Evolutionary conservation across 139 green algal genomes (phyloP).

Genomic region (Chlorella vulgaris): DNA sequence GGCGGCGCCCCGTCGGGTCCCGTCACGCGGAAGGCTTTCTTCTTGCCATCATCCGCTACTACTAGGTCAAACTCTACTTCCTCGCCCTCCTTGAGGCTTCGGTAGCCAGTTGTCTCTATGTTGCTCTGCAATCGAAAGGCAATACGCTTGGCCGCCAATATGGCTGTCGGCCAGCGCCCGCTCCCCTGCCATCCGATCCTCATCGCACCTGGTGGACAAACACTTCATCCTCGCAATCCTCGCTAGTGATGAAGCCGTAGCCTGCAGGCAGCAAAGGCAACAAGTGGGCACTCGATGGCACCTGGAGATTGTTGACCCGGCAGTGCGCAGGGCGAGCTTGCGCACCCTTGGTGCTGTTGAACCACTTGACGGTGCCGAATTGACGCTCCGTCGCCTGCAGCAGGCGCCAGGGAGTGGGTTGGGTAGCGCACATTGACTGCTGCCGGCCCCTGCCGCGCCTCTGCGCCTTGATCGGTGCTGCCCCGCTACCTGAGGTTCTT

Average conservation of each 20-base stretch:
- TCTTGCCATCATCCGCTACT: constrained; percentile 80
- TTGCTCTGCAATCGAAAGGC: constrained; percentile 84
- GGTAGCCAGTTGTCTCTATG: constrained; percentile 91
- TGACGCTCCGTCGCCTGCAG: constrained; percentile 25
- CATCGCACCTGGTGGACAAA: constrained; percentile 93
- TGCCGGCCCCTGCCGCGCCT: no score
- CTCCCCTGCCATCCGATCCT: no score
- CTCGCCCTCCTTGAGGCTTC: constrained; percentile 90
- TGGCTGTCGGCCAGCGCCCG: no score
- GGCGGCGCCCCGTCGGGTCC: constrained; percentile 78
- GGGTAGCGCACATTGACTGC: background rate
- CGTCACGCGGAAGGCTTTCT: constrained; percentile 92
- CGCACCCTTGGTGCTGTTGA: constrained; percentile 83
- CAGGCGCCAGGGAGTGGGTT: background rate
- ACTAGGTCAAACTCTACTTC: constrained; percentile 93
- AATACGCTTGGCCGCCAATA: no score
- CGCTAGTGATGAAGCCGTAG: constrained; percentile 85
- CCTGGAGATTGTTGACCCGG: background rate
- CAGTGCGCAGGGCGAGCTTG: background rate
- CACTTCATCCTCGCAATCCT: constrained; percentile 85
- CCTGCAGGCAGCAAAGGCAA: constrained; percentile 33
- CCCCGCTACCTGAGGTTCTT: constrained; percentile 6
- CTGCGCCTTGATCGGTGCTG: background rate
- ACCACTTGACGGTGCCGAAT: constrained; percentile 87
- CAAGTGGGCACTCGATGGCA: background rate